Evolutionary conservation across 805 yeast species (phyloP), one percentile per base, ranked within the genome.

Genomic region (Helenozyma baotianmanensis): DNA sequence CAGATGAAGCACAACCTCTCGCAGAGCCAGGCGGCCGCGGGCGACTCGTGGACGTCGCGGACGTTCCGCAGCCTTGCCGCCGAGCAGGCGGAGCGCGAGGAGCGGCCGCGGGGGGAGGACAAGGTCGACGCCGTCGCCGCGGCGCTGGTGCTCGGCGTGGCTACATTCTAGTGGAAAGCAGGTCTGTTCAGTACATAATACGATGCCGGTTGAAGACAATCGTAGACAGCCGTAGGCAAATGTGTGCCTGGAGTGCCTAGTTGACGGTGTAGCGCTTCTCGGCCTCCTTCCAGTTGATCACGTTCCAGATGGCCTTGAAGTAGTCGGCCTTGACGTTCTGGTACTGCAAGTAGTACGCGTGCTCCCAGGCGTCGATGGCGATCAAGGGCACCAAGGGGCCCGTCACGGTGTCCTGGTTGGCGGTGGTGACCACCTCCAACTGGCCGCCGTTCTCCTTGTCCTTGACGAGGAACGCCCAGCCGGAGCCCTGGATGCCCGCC

Each of bases 51-150:
- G 72, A 51, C 64, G 6, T 63, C 73, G 37, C 53, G 60, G 49
- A 68, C 54, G 30, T 65, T 56, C 48, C 56, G 60, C 34, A 58
- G 67, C 12, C 47, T 60, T 18, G 38, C 44, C n/a, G 48, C 52
- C 18, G 61, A 61, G 25, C 48, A 53, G 30, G 56, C 56, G 9
- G 51, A 40, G 16, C 31, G 46, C 12, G 53, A 51, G 25, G 40
- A 37, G 18, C 31, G 35, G 7, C 31, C 31, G 9, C 25, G 15
- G 30, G 46, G 39, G 14, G 45, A 40, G 11, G 48, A 40, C 15
- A 64, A 33, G 9, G 73, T 87, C 4, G 90, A 86, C 57, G 94
- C 96, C 0, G 77, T 76, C 39, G 80, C 78, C 48, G 97, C 96
- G 1, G 97, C 96, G 1, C 67, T 76, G 22, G 48, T 90, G 25